Conservation (phyloP, 140 eudicot species). For the Stevia rebaudiana region DNA sequence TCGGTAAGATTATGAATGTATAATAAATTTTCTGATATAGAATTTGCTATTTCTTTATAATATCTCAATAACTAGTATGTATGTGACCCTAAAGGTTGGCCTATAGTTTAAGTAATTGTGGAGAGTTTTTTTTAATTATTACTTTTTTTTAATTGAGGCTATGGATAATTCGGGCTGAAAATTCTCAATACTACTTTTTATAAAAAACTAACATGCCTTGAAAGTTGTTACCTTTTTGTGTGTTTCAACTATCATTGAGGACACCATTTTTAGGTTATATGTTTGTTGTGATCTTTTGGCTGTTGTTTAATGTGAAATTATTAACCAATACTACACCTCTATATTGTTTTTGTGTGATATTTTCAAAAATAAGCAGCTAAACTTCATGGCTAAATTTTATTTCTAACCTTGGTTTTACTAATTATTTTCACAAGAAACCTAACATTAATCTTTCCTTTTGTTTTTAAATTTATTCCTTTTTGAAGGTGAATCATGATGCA, state of each 20-base stretch:
- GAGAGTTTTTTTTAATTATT: background rate
- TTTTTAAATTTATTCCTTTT: background rate
- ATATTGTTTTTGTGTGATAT: background rate
- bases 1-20: background rate
- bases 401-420: constrained; percentile 2
- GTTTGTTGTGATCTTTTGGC: background rate
- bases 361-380: background rate
- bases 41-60: background rate
- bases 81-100: constrained; percentile 6
- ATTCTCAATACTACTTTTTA: background rate
- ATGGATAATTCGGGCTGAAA: background rate
- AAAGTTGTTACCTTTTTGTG: background rate
- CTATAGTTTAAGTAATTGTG: background rate
- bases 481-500: constrained; percentile 1
- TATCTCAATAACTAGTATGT: background rate
- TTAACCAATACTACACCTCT: background rate
- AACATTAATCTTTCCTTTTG: background rate
- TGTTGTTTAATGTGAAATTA: background rate
- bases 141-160: too few species aligned
- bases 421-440: background rate
- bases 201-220: background rate
- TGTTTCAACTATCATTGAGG: background rate
- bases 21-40: background rate
- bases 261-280: background rate
- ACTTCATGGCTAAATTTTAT: background rate